Evolutionary conservation across 2,329 filamentous ascomycete species (phyloP).

Genomic region (Penicillium verrucosum): DNA sequence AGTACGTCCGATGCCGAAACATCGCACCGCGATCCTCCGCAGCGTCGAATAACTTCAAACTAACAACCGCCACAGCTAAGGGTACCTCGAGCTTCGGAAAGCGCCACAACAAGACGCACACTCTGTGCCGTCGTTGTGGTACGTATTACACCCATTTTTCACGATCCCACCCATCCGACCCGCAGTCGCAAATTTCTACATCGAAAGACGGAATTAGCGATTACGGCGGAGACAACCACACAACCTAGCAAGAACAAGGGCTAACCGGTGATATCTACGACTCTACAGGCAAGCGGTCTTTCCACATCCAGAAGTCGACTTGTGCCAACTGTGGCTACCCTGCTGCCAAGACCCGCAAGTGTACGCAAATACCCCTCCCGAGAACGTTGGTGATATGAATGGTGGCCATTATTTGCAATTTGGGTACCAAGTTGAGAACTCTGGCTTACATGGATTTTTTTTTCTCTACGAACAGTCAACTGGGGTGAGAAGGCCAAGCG

Average conservation of each 20-base stretch:
- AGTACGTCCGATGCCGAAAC: slow-evolving; percentile 48
- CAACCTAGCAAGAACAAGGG: slow-evolving; percentile 14
- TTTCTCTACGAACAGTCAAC: slow-evolving; percentile 66
- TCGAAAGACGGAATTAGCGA: slow-evolving; percentile 12
- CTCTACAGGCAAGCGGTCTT: slow-evolving; percentile 77
- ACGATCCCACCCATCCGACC: slow-evolving; percentile 12
- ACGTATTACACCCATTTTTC: slow-evolving; percentile 49
- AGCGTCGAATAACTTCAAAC: slow-evolving; percentile 33
- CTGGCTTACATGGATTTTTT: slow-evolving; percentile 31
- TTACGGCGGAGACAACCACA: slow-evolving; percentile 9
- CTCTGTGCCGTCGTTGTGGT: slow-evolving; percentile 97
- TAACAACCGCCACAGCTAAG: slow-evolving; percentile 59
- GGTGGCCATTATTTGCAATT: slow-evolving; percentile 1
- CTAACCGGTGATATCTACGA: slow-evolving; percentile 28
- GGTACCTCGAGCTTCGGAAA: slow-evolving; percentile 70
- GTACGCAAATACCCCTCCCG: slow-evolving; percentile 58
- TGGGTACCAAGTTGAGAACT: slow-evolving; percentile 6
- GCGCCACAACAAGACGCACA: slow-evolving; percentile 98
- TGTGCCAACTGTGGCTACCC: slow-evolving; percentile 96
- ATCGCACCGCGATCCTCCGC: slow-evolving; percentile 23
- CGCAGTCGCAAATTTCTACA: slow-evolving; percentile 18
- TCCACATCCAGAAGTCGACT: slow-evolving; percentile 99
- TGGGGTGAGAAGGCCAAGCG: slow-evolving; percentile 99
- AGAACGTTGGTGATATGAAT: slow-evolving; percentile 8
- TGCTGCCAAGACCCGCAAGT: slow-evolving; percentile 95